A percentile compares a stretch with the other conserved stretches of the same genome.
Conservation (phyloP, 306 rosid genomes). For the Abrus precatorius region DNA sequence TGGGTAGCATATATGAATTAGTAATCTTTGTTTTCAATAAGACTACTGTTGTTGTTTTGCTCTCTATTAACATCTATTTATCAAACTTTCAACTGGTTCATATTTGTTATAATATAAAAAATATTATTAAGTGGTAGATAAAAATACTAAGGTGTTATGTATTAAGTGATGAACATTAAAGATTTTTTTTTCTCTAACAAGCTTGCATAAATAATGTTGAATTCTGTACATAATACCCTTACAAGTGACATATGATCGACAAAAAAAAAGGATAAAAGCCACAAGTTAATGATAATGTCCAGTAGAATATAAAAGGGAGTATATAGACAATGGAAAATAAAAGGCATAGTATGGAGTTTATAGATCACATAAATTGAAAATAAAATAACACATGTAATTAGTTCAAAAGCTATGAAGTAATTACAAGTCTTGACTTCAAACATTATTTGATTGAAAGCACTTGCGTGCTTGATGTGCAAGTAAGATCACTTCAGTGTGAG, state of each 20-base stretch:
- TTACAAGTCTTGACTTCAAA: slow-evolving; percentile 50
- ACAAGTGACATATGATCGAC: neutral
- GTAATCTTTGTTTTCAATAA: neutral
- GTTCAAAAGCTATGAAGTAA: slow-evolving; percentile 20
- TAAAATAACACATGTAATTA: neutral
- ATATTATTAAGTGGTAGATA: neutral
- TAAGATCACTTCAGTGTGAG: slow-evolving; percentile 40
- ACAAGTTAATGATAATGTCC: no score
- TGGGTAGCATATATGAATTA: neutral
- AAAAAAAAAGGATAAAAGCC: no score
- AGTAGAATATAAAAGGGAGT: no score
- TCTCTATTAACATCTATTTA: neutral
- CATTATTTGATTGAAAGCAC: slow-evolving; percentile 44
- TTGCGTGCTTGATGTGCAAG: slow-evolving; percentile 54
- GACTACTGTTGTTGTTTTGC: neutral
- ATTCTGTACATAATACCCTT: neutral
- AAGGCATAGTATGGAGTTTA: neutral
- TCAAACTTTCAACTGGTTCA: neutral
- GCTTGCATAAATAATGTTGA: neutral
- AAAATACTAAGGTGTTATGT: neutral
- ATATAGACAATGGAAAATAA: neutral
- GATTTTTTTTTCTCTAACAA: no score
- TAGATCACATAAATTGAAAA: no score
- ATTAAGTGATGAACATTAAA: no score
- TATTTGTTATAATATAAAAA: neutral